Evolutionary conservation across 1,139 yeast genomes (phyloP).

Genomic region (Hyphopichia pseudoburtonii): DNA sequence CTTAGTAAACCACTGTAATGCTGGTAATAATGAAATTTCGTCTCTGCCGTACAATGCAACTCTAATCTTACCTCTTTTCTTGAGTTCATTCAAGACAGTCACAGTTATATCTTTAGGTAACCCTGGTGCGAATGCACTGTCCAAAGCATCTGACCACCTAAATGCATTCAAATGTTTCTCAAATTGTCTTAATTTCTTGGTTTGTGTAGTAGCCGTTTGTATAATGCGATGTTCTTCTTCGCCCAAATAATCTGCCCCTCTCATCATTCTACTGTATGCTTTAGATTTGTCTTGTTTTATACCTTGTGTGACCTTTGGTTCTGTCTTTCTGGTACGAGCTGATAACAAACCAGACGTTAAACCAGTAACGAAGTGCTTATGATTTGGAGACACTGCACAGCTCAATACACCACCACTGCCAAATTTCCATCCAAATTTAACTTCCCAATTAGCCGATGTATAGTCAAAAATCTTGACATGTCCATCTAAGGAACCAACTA

Average conservation of each 20-base stretch:
- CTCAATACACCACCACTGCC: slow-evolving; percentile 84
- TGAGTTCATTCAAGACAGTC: slow-evolving; percentile 79
- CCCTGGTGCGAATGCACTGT: slow-evolving; percentile 78
- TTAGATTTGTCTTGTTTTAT: slow-evolving; percentile 46
- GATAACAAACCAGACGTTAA: slow-evolving; percentile 85
- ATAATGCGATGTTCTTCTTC: slow-evolving; percentile 79
- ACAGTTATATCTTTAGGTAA: slow-evolving; percentile 76
- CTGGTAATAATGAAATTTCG: slow-evolving; percentile 80
- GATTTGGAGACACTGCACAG: slow-evolving; percentile 84
- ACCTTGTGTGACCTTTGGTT: slow-evolving; percentile 55
- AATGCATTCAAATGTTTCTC: slow-evolving; percentile 85
- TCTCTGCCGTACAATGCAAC: slow-evolving; percentile 79
- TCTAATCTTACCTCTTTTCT: slow-evolving; percentile 83
- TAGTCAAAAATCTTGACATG: slow-evolving; percentile 94
- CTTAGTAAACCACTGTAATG: slow-evolving; percentile 78
- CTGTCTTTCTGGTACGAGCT: slow-evolving; percentile 80
- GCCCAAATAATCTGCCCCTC: slow-evolving; percentile 89
- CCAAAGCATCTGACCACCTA: slow-evolving; percentile 91
- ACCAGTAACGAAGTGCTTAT: slow-evolving; percentile 93
- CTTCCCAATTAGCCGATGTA: slow-evolving; percentile 73
- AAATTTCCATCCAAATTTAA: slow-evolving; percentile 95
- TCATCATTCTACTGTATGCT: slow-evolving; percentile 75
- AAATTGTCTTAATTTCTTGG: slow-evolving; percentile 70
- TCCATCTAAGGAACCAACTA: slow-evolving; percentile 95
- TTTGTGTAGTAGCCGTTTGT: slow-evolving; percentile 50